Conservation (phyloP, 2,329 filamentous ascomycete genomes). For the Plenodomus tracheiphilus region DNA sequence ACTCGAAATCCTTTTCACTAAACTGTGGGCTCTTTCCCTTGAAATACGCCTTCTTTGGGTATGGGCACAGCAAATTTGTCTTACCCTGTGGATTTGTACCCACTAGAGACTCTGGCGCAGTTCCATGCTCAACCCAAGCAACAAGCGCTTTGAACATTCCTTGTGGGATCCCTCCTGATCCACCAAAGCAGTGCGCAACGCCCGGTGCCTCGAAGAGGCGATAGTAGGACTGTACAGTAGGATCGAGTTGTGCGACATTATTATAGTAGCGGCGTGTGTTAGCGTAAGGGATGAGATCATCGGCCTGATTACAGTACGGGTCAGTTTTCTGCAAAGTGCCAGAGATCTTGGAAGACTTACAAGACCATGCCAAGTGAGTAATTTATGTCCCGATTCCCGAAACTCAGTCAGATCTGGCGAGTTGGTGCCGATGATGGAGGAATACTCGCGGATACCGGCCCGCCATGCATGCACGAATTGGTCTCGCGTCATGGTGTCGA, state of each 20-base stretch:
- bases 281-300: constrained; percentile 13
- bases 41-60: constrained; percentile 12
- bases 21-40: background rate
- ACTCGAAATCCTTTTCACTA: constrained; percentile 3
- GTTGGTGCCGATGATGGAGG: constrained; percentile 15
- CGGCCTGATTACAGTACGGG: constrained; percentile 2
- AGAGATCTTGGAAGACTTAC: background rate
- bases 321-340: too few species aligned
- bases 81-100: constrained; percentile 9
- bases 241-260: constrained; percentile 8
- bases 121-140: constrained; percentile 28
- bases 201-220: constrained; percentile 25
- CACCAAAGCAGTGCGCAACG: constrained; percentile 20
- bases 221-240: constrained; percentile 23
- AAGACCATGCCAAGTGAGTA: constrained; percentile 29
- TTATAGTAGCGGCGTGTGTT: constrained; percentile 18
- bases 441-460: constrained; percentile 12
- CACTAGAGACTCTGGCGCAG: constrained; percentile 14
- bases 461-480: constrained; percentile 8
- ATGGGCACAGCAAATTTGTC: constrained; percentile 14
- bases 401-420: constrained; percentile 23
- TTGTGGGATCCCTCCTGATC: constrained; percentile 12
- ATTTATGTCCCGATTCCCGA: constrained; percentile 20
- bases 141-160: constrained; percentile 38
- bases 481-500: constrained; percentile 1